A percentile compares a stretch with the other conserved stretches of the same genome.
phyloP scores from a whole-genome alignment of 2,329 filamentous ascomycete genomes.

The Diaporthe nobilis region DNA sequence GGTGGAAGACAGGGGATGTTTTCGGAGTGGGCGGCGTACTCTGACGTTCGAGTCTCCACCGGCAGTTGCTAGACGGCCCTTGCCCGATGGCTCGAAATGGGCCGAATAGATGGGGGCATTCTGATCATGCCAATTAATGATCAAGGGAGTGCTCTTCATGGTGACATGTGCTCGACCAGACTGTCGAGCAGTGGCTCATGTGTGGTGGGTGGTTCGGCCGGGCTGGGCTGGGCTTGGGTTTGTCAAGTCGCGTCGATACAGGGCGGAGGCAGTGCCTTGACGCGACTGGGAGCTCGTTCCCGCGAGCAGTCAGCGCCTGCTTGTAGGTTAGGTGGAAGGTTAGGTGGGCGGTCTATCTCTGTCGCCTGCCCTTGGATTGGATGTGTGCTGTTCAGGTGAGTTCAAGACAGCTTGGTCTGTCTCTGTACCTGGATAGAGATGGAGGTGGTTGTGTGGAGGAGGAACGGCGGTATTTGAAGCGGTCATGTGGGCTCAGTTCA shows the following conservation, averaged over 20 bases:
- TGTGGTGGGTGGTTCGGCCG: conserved; percentile 1
- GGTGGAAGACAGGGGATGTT: background rate
- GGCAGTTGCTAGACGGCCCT: conserved; percentile 91
- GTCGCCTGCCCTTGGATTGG: background rate
- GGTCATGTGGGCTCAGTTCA: conserved; percentile 20
- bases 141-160: conserved; percentile 97
- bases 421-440: background rate
- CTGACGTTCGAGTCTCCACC: conserved; percentile 98
- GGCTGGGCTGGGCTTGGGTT: background rate
- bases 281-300: conserved; percentile 31
- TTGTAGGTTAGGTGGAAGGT: background rate
- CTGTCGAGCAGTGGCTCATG: conserved; percentile 30
- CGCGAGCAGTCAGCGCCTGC: conserved; percentile 15
- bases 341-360: background rate
- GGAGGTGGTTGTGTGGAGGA: background rate
- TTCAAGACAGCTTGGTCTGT: background rate
- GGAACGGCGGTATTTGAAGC: conserved; percentile 12
- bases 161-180: conserved; percentile 51
- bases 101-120: conserved; percentile 97
- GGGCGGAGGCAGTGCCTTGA: conserved; percentile 18
- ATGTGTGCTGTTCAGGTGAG: background rate
- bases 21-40: conserved; percentile 66
- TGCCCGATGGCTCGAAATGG: conserved; percentile 94
- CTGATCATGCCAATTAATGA: conserved; percentile 99
- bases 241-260: conserved; percentile 37